Conservation (phyloP, 371 early-diverging fungal genomes). For the Fennellomyces sp. region DNA sequence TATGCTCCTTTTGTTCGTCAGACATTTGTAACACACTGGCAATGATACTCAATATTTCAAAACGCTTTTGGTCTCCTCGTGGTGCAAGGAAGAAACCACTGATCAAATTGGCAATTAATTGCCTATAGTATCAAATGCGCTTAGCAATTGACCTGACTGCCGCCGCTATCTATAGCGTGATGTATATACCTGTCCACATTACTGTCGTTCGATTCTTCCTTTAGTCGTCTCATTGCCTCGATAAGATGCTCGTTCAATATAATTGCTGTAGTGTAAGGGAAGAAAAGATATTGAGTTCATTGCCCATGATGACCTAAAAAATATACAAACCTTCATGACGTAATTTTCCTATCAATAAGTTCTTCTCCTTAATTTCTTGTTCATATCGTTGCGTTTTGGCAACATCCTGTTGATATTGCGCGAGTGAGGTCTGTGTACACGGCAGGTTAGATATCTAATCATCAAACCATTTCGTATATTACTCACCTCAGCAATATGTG, state of each 20-base stretch:
- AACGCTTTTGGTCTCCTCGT: constrained; percentile 87
- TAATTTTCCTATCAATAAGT: constrained; percentile 73
- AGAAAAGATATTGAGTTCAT: not conserved
- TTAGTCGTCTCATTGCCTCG: constrained; percentile 84
- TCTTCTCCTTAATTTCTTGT: constrained; percentile 77
- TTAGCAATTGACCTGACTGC: not conserved
- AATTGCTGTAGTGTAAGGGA: constrained; percentile 45
- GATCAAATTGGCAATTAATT: constrained; percentile 83
- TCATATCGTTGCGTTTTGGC: constrained; percentile 68
- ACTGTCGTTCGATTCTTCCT: constrained; percentile 76
- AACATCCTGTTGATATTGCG: constrained; percentile 61
- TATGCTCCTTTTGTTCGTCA: constrained; percentile 86
- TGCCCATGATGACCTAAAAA: not conserved
- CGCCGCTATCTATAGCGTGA: no score
- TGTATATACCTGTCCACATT: constrained; percentile 80
- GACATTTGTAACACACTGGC: constrained; percentile 83
- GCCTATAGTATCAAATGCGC: constrained; percentile 41
- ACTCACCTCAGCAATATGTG: constrained; percentile 62
- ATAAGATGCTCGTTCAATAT: constrained; percentile 83
- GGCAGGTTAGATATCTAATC: not conserved
- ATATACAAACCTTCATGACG: constrained; percentile 66
- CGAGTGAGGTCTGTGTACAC: constrained; percentile 36
- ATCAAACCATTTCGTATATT: not conserved
- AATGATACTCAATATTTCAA: constrained; percentile 87
- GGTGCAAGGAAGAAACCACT: constrained; percentile 84